Conservation (phyloP, 495 filamentous ascomycete species). For the Talaromyces stipitatus region DNA sequence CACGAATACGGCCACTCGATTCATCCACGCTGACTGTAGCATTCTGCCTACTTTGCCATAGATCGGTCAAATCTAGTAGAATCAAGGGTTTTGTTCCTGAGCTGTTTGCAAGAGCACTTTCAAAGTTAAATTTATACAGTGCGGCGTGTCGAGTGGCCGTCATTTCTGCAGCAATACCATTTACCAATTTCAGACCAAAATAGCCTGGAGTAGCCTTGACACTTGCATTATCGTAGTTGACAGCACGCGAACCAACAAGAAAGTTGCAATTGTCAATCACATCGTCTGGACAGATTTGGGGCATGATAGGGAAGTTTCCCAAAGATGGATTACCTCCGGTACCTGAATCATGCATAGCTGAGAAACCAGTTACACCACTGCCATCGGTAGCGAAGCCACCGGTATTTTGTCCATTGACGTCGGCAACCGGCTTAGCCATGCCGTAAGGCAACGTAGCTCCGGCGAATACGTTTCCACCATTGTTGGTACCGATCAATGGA, state of each 20-base stretch:
- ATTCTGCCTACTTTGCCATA: slow-evolving; percentile 56
- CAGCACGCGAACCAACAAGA: slow-evolving; percentile 40
- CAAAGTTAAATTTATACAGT: slow-evolving; percentile 64
- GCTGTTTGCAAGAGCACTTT: slow-evolving; percentile 35
- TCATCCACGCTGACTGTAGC: slow-evolving; percentile 52
- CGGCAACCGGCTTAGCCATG: slow-evolving; percentile 69
- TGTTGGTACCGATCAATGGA: slow-evolving; percentile 48
- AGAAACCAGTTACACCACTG: slow-evolving; percentile 52
- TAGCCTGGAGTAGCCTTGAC: slow-evolving; percentile 60
- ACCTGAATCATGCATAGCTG: slow-evolving; percentile 60
- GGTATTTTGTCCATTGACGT: slow-evolving; percentile 59
- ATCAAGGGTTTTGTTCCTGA: slow-evolving; percentile 45
- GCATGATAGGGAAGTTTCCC: slow-evolving; percentile 65
- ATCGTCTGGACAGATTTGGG: slow-evolving; percentile 53
- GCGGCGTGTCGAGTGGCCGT: slow-evolving; percentile 57
- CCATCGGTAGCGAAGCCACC: slow-evolving; percentile 66
- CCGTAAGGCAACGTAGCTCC: slow-evolving; percentile 68
- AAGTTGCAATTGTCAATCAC: slow-evolving; percentile 56
- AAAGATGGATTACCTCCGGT: slow-evolving; percentile 62
- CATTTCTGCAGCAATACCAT: slow-evolving; percentile 58
- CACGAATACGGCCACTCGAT: slow-evolving; percentile 54
- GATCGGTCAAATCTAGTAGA: slow-evolving; percentile 58
- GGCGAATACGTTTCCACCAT: slow-evolving; percentile 61
- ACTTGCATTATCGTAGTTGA: slow-evolving; percentile 37
- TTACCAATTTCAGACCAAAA: slow-evolving; percentile 54